Conservation (phyloP, 139 green algal species). For the Haematococcus lacustris region DNA sequence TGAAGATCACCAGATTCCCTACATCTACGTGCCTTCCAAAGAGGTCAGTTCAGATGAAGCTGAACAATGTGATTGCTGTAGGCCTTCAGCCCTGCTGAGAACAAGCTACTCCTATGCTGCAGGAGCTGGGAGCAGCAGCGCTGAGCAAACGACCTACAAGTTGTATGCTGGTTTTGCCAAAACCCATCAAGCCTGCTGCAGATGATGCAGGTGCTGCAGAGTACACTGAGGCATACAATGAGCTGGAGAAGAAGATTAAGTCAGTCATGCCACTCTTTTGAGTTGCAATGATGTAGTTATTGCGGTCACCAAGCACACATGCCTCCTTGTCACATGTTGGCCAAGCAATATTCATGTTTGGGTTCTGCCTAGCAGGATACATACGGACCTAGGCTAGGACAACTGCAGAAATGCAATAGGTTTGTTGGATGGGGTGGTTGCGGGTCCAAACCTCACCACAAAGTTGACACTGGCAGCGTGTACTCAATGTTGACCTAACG, state of each 20-base stretch:
- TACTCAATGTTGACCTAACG: no score
- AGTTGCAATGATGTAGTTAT: background rate
- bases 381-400: no score
- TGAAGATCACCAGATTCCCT: conserved; percentile 89
- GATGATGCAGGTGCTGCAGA: conserved; percentile 55
- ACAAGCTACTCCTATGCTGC: conserved; percentile 9
- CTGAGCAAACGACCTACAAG: conserved; percentile 94
- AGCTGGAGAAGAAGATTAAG: conserved; percentile 65
- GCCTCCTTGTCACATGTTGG: no score
- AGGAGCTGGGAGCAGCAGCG: conserved; percentile 88
- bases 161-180: conserved; percentile 92
- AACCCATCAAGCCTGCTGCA: conserved; percentile 52
- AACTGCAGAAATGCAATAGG: no score
- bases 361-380: no score
- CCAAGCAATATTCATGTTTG: no score
- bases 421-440: no score
- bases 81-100: background rate
- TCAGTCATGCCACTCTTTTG: conserved; percentile 34
- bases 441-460: no score
- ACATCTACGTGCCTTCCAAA: conserved; percentile 95
- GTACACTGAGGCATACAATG: conserved; percentile 57
- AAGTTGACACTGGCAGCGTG: no score
- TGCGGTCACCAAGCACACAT: no score
- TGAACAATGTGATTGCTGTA: background rate
- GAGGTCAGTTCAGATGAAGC: conserved; percentile 47